phyloP scores from a whole-genome alignment of 148 eudicot species.

The Cornus controversa region DNA sequence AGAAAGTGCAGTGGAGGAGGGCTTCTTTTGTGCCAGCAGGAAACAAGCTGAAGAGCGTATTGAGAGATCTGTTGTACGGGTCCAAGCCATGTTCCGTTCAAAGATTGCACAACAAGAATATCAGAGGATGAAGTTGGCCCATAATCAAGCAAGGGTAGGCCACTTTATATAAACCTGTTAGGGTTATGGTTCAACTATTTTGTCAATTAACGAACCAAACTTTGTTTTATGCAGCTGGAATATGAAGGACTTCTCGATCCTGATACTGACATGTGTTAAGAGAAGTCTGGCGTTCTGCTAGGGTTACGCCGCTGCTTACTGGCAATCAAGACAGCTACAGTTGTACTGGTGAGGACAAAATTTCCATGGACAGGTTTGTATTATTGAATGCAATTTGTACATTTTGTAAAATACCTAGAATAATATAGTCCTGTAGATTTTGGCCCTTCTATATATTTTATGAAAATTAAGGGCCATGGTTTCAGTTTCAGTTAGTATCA shows the following conservation, averaged over 20 bases:
- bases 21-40: constrained; percentile 81
- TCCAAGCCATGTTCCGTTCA: constrained; percentile 96
- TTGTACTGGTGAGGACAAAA: neutral
- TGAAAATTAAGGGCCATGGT: neutral
- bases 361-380: neutral
- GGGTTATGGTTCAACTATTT: neutral
- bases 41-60: constrained; percentile 90
- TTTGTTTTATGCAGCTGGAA: constrained; percentile 49
- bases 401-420: constrained; percentile 1
- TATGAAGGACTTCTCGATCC: constrained; percentile 50
- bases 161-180: neutral
- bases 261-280: constrained; percentile 29
- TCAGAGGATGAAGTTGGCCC: constrained; percentile 78
- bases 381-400: neutral
- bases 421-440: neutral
- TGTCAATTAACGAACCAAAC: neutral
- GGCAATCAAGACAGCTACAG: neutral
- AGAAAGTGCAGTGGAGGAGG: constrained; percentile 64
- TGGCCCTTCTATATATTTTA: neutral
- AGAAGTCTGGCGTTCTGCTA: neutral
- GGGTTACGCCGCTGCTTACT: too few relatives aligned
- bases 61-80: constrained; percentile 80
- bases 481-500: constrained; percentile 3
- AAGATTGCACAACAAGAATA: constrained; percentile 85
- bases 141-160: constrained; percentile 40